phyloP scores from a whole-genome alignment of 139 green algal species.

The Monoraphidium neglectum region DNA sequence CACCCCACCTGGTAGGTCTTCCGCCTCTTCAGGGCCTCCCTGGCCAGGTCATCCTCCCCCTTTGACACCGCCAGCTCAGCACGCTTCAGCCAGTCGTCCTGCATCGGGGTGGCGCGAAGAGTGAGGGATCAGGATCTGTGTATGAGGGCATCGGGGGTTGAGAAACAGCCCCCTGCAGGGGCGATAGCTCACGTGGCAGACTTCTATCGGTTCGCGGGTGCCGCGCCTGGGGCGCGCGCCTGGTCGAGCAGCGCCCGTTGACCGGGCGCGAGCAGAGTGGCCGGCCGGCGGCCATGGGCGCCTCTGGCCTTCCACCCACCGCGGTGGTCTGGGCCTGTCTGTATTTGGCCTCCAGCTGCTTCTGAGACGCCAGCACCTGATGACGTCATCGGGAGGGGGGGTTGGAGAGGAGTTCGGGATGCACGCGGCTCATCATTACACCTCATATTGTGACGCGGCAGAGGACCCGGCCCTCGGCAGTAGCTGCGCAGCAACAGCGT shows the following conservation, averaged over 20 bases:
- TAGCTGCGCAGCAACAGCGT: no score
- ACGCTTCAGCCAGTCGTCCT: conserved; percentile 87
- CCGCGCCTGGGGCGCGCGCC: no score
- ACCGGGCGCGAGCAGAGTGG: no score
- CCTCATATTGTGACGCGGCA: background rate
- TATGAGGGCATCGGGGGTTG: background rate
- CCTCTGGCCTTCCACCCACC: conserved; percentile 52
- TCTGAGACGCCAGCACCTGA: conserved; percentile 95
- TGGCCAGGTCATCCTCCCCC: conserved; percentile 94
- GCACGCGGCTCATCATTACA: background rate
- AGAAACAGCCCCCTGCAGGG: no score
- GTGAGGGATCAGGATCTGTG: conserved; percentile 33
- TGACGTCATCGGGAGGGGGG: background rate
- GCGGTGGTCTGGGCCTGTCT: conserved; percentile 78
- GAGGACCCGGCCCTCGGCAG: no score
- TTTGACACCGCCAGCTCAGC: conserved; percentile 96
- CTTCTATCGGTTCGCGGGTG: no score
- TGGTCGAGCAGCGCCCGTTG: no score
- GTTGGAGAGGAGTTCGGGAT: background rate
- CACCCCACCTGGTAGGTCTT: conserved; percentile 87
- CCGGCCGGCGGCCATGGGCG: no score
- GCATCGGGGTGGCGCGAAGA: background rate
- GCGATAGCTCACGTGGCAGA: no score
- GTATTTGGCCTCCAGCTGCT: conserved; percentile 97
- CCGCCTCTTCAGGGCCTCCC: conserved; percentile 89